These are phyloP conservation scores for Parathielavia appendiculata DNA, from an alignment of 495 filamentous ascomycete genomes.

Conservation along the genomic window DNA sequence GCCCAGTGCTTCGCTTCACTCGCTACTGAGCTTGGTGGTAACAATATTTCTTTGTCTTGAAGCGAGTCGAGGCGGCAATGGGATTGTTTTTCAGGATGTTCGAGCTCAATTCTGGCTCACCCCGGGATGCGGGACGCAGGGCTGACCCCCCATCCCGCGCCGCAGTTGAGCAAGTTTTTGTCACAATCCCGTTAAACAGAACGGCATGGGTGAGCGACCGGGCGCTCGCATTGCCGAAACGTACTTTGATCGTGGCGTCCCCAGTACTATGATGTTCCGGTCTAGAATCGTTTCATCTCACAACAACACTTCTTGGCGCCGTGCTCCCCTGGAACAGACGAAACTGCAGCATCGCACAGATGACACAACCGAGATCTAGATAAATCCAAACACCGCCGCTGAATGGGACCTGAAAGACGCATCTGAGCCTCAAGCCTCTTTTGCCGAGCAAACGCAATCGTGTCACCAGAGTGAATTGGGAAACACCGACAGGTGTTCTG, in stretches of 20 bases:
- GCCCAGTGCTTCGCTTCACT: no score
- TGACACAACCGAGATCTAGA: no score
- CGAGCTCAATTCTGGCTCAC: not conserved
- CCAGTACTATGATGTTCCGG: not conserved
- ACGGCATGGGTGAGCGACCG: not conserved
- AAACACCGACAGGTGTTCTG: not conserved
- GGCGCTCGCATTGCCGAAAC: not conserved
- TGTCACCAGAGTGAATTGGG: no score
- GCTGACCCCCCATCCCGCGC: not conserved
- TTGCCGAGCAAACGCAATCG: no score
- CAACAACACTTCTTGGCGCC: not conserved
- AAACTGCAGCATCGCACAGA: no score
- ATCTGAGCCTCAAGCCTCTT: no score
- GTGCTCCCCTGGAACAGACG: not conserved
- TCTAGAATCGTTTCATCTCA: not conserved
- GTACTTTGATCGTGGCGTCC: not conserved
- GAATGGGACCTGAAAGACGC: no score
- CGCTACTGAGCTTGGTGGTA: no score
- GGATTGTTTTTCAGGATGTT: not conserved
- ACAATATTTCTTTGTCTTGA: not conserved
- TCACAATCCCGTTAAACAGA: not conserved
- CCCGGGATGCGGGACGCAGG: not conserved
- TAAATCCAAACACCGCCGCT: not conserved
- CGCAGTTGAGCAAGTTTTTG: constrained; percentile 14
- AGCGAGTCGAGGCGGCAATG: not conserved